Percentiles rank a stretch among this genome's conserved stretches.
Conservation (phyloP, 257 asterid species). For the Coffea eugenioides region DNA sequence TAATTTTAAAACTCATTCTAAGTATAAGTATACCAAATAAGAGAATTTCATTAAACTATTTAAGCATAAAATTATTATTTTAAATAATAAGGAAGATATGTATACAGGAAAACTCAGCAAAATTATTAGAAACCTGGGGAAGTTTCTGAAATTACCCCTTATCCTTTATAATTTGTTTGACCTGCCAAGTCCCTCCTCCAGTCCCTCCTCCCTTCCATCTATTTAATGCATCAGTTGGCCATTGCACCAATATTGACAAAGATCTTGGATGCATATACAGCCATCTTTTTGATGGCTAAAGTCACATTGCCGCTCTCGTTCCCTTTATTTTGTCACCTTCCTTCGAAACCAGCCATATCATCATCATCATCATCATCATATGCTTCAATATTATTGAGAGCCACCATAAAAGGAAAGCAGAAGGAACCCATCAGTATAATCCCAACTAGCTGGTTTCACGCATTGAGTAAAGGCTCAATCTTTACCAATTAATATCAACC, state of each 20-base stretch:
- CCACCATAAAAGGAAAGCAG: background rate
- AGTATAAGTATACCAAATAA: too few species aligned
- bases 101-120: too few species aligned
- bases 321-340: slow-evolving; percentile 9
- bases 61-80: too few species aligned
- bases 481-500: background rate
- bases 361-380: slow-evolving; percentile 6
- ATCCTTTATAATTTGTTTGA: too few species aligned
- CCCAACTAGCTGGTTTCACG: background rate
- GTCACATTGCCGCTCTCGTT: background rate
- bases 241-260: background rate
- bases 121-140: too few species aligned
- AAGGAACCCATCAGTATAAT: slow-evolving; percentile 7
- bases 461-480: background rate
- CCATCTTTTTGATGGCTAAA: slow-evolving; percentile 2
- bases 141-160: too few species aligned
- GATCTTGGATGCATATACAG: background rate
- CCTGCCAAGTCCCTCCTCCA: too few species aligned
- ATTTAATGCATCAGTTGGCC: background rate
- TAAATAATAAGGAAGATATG: too few species aligned
- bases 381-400: background rate
- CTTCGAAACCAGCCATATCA: background rate
- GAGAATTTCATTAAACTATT: too few species aligned
- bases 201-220: too few species aligned
- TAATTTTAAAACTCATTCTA: too few species aligned